A percentile compares a stretch with the other conserved stretches of the same genome.
Evolutionary conservation across 2,329 filamentous ascomycete genomes (phyloP).

Genomic region (Fusarium sp.): DNA sequence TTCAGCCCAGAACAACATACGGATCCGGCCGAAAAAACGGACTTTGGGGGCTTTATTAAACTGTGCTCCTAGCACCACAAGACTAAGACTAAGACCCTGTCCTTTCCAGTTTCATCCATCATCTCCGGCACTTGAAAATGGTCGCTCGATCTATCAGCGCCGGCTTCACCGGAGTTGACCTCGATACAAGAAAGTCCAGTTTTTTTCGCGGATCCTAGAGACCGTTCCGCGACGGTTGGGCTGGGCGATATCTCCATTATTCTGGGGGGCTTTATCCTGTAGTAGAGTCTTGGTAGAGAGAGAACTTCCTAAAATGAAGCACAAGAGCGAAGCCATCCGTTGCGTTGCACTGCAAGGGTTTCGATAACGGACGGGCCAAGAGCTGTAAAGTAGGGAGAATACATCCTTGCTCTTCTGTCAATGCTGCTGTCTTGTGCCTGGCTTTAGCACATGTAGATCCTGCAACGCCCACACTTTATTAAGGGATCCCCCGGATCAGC

Average conservation of each 20-base stretch:
- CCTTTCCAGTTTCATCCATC: conserved; percentile 5
- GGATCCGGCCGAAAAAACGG: not conserved
- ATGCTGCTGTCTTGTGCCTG: not conserved
- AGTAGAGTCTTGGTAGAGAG: no score
- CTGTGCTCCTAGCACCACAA: no score
- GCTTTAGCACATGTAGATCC: not conserved
- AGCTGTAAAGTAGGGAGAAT: not conserved
- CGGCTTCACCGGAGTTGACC: not conserved
- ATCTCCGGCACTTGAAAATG: conserved; percentile 14
- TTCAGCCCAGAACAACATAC: not conserved
- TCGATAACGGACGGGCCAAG: not conserved
- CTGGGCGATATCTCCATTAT: no score
- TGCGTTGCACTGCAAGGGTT: no score
- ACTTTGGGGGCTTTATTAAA: not conserved
- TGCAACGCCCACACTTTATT: not conserved
- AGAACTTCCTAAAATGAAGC: no score
- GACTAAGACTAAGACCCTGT: not conserved
- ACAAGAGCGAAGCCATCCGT: no score
- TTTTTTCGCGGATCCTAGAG: no score
- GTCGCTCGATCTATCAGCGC: not conserved
- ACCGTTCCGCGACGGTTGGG: no score
- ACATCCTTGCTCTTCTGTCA: not conserved
- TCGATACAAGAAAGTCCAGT: conserved; percentile 1
- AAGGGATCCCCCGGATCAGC: not conserved
- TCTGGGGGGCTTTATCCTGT: no score